Conservation (phyloP, 2,329 filamentous ascomycete species). For the Sclerotinia sclerotiorum region DNA sequence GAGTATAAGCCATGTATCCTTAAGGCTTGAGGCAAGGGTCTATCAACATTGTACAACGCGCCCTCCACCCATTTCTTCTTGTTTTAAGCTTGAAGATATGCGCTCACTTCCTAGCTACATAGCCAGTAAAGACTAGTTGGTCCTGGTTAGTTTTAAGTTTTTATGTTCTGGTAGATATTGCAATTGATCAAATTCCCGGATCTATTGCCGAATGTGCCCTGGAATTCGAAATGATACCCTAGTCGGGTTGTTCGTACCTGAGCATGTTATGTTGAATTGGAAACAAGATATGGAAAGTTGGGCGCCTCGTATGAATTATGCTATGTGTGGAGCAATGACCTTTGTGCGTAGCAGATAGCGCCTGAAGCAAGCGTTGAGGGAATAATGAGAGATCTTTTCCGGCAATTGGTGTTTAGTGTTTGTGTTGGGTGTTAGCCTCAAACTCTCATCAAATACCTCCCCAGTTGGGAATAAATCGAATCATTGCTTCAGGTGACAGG, state of each 20-base stretch:
- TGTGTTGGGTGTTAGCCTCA: conserved; percentile 13
- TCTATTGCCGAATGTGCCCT: conserved; percentile 38
- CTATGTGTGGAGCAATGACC: conserved; percentile 55
- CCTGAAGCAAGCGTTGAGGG: conserved; percentile 53
- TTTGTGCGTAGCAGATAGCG: conserved; percentile 51
- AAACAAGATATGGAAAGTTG: conserved; percentile 45
- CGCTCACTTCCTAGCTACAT: conserved; percentile 2
- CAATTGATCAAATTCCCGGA: conserved; percentile 50
- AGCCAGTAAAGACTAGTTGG: conserved; percentile 32
- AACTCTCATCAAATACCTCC: background rate
- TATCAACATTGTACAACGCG: too few relatives aligned
- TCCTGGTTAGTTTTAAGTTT: conserved; percentile 29
- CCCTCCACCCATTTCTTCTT: background rate
- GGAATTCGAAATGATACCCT: conserved; percentile 8
- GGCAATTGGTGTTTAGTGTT: conserved; percentile 42
- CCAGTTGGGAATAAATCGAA: background rate
- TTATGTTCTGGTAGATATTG: conserved; percentile 41
- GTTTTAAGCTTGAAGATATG: background rate
- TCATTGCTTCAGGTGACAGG: background rate
- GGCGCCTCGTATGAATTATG: conserved; percentile 42
- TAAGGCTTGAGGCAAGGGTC: background rate
- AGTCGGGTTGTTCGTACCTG: conserved; percentile 8
- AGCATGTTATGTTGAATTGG: conserved; percentile 17
- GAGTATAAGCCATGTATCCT: background rate
- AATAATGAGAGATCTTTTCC: conserved; percentile 51